Conservation (phyloP, 192 early-diverging fungal species). For the Entomortierella parvispora region DNA sequence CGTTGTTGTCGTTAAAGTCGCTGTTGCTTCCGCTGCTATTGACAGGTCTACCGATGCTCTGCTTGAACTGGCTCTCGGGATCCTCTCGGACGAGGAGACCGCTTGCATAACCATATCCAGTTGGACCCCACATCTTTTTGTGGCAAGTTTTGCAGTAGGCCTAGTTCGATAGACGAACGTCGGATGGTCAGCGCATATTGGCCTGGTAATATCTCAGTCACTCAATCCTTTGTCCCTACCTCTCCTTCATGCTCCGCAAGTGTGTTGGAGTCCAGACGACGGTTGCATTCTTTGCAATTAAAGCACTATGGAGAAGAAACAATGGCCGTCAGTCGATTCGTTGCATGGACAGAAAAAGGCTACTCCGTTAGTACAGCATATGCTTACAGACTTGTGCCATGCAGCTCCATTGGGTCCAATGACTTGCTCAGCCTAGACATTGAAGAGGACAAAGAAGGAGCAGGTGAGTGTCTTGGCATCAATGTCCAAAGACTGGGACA, state of each 20-base stretch:
- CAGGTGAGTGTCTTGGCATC: background rate
- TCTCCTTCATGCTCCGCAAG: constrained; percentile 64
- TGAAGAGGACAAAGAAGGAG: background rate
- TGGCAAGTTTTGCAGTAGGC: constrained; percentile 68
- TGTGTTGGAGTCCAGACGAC: constrained; percentile 62
- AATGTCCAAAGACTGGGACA: background rate
- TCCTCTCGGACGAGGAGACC: constrained; percentile 36
- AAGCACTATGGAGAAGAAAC: constrained; percentile 15
- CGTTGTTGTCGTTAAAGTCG: constrained; percentile 1
- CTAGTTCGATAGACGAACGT: constrained; percentile 18
- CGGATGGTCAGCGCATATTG: background rate
- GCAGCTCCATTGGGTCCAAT: constrained; percentile 48
- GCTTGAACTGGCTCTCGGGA: constrained; percentile 47
- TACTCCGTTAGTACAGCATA: background rate
- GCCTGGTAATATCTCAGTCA: no score
- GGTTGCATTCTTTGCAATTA: constrained; percentile 60
- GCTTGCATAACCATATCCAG: constrained; percentile 55
- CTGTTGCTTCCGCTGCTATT: constrained; percentile 15
- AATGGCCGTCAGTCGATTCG: background rate
- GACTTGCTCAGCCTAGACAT: constrained; percentile 44
- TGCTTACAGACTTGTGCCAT: constrained; percentile 47
- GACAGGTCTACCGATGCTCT: constrained; percentile 36
- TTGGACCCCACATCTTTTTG: constrained; percentile 65
- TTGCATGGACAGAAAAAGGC: background rate
- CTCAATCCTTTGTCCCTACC: constrained; percentile 44